phyloP scores from a whole-genome alignment of 345 rosid species.

The Eucalyptus marginata region DNA sequence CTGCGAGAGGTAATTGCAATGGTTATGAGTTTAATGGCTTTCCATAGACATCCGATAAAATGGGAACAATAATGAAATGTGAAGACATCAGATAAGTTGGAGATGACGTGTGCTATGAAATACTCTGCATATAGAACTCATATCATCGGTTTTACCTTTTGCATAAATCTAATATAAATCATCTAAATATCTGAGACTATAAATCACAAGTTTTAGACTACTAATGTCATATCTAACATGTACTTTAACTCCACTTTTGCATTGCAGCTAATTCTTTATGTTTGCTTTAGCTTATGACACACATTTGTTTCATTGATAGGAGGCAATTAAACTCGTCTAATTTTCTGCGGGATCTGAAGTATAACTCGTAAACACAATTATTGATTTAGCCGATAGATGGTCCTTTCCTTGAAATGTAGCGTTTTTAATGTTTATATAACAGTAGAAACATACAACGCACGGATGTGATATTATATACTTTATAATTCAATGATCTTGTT shows the following conservation, averaged over 20 bases:
- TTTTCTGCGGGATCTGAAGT: neutral
- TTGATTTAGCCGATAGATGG: neutral
- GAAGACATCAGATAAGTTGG: neutral
- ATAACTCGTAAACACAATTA: neutral
- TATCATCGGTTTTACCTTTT: neutral
- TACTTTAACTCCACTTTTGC: neutral
- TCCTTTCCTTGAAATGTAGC: neutral
- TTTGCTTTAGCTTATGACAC: neutral
- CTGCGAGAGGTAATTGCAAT: neutral
- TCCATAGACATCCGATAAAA: neutral
- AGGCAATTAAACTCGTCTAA: neutral
- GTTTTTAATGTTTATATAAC: neutral
- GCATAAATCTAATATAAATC: neutral
- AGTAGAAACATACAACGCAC: fast-evolving
- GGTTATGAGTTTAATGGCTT: neutral
- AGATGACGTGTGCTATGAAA: neutral
- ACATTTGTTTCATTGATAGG: neutral
- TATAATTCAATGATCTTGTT: neutral
- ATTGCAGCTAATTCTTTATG: neutral
- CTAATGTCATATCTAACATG: neutral
- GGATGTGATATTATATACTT: neutral
- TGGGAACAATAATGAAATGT: neutral
- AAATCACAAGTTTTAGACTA: neutral
- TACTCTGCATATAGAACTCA: neutral
- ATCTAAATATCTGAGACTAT: neutral